Base-by-base conservation (phyloP, 495 filamentous ascomycete species). In the Trichoderma virens region DNA sequence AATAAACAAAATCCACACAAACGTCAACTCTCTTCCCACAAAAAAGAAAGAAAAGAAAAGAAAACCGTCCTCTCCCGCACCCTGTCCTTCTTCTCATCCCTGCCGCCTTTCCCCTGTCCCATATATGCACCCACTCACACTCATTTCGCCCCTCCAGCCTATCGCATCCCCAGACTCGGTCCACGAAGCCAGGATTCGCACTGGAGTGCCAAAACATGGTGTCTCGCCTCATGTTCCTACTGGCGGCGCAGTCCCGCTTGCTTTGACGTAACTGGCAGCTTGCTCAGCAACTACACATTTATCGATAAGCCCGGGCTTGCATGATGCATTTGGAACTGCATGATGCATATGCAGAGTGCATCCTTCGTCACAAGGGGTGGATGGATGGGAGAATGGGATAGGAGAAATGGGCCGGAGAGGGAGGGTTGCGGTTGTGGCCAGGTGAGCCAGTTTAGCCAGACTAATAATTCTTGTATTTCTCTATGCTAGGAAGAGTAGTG, bases 281-380 rank as follows among this genome's bases (percentile, higher is more conserved):
- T 20, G n/a, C 25, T 3, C 0, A 56, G 25, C 2, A 16, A 28
- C 20, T 56, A 30, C 51, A 31, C 25, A 56, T 28, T 25, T 56
- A 56, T 56, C 51, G 51, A 56, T 56, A 56, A 56, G 25, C 18
- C 18, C 9, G 43, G n/a, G 43, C 43, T 20, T 47, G 43, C 43
- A 47, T 47, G 43, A 47, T 20, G 43, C 43, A 47, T 47, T 56
- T 56, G 25, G 25, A 27, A 30, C 51, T 56, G 51, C 51, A 56
- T 27, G 25, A 56, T 56, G 51, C 51, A 56, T 27, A 56, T 56
- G 51, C 51, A 56, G 25, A 18, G 13, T 56, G 51, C 51, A 56
- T 56, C 51, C 51, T 56, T 30, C 25, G 51, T 56, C 51, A 56
- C 51, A 56, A 14, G 23, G 25, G n/a, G 51, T 56, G 51, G 51